Base-by-base conservation (phyloP, 1,139 yeast genomes). In the Saccharomycopsis crataegensis region DNA sequence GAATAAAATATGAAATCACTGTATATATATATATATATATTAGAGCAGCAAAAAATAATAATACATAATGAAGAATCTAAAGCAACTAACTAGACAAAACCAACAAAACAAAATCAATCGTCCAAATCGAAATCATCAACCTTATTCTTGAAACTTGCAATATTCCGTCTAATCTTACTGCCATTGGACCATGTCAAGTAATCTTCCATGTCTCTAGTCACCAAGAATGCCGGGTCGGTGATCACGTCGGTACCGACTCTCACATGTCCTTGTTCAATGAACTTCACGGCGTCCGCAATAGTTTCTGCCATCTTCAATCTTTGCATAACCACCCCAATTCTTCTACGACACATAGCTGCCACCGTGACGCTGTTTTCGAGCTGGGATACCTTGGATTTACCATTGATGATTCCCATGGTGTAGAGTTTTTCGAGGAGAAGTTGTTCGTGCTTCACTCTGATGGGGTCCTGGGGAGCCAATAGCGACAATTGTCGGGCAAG, bases 111-210 rank as follows among this genome's bases (percentile, higher is more conserved):
- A 40, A 40, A 12, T 40, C 17, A 53, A 43, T 49, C 53, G 8
- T 49, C 49, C 53, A 55, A 52, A 9, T 82, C 88, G 67, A 79
- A 86, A 70, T 86, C 94, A 69, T 86, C 94, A 65, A 85, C 79
- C 71, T 83, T 80, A 70, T 93, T 91, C 72, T 88, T 85, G 73
- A 87, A 94, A 71, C 86, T 86, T 71, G 91, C 83, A 58, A 91
- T 81, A 62, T 89, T 90, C 65, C 86, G 79, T 77, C 87, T 91
- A 69, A 94, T 91, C 83, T 93, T 94, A 60, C 96, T 86, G 49
- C 83, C 78, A 65, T 94, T 98, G 17, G 88, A 95, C 99, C 99
- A 94, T 1, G 99, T 94, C 63, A 94, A 78, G 68, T 89, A 93
- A 70, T 94, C 99, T 67, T 94, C 99, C 84, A 93, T 78, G 62